A percentile compares a stretch with the other conserved stretches of the same genome.
These are phyloP conservation scores for Gloeophyllum trabeum DNA, from an alignment of 768 basidiomycete genomes.

Conservation along the genomic window DNA sequence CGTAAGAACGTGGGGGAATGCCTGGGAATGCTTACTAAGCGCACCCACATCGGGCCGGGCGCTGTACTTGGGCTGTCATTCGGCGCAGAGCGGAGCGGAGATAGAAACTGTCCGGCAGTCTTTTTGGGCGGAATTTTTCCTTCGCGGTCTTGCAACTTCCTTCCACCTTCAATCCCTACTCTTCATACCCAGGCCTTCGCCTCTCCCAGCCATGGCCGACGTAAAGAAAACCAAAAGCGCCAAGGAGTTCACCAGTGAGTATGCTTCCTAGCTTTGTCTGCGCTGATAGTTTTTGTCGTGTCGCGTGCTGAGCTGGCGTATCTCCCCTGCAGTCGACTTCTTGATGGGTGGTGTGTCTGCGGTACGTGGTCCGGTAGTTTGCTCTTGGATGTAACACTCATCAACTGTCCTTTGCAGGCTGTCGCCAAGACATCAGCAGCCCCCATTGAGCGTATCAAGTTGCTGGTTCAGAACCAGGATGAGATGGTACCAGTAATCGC, in stretches of 20 bases:
- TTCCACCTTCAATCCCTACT: slow-evolving; percentile 37
- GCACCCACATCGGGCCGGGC: too few relatives aligned
- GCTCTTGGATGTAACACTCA: slow-evolving; percentile 8
- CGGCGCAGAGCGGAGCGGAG: slow-evolving; percentile 17
- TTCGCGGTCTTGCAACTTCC: slow-evolving; percentile 18
- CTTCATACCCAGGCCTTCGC: slow-evolving; percentile 37
- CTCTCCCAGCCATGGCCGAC: slow-evolving; percentile 64
- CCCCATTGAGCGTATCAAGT: slow-evolving; percentile 99
- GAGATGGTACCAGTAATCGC: slow-evolving; percentile 97
- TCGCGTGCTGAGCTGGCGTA: slow-evolving; percentile 23
- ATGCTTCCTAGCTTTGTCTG: slow-evolving; percentile 3
- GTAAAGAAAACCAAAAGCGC: slow-evolving; percentile 78
- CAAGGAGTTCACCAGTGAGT: slow-evolving; percentile 81
- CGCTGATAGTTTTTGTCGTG: slow-evolving; percentile 6
- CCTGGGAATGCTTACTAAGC: too few relatives aligned
- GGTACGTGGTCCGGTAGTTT: slow-evolving; percentile 31
- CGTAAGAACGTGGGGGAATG: too few relatives aligned
- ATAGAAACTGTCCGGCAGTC: slow-evolving; percentile 17
- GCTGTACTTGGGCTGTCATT: not conserved
- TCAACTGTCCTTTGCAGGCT: slow-evolving; percentile 41
- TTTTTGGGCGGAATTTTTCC: slow-evolving; percentile 39
- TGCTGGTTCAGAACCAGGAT: slow-evolving; percentile 98
- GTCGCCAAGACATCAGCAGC: slow-evolving; percentile 99
- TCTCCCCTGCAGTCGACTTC: slow-evolving; percentile 66
- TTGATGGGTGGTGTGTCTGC: slow-evolving; percentile 95